Evolutionary conservation across 1,284 basidiomycete genomes (phyloP).

Genomic region (Ceratobasidium theobromae): DNA sequence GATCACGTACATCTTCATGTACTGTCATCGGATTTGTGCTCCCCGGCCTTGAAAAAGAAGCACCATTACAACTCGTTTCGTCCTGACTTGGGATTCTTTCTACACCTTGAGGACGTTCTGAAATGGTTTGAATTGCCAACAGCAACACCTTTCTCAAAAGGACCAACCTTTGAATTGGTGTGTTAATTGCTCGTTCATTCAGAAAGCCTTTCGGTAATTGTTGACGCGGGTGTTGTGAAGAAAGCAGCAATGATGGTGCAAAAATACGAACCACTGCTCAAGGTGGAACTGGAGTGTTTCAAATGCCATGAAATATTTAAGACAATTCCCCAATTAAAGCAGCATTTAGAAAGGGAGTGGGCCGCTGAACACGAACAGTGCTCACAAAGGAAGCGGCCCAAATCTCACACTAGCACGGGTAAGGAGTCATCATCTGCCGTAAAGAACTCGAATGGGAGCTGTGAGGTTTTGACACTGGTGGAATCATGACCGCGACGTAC

Average conservation of each 20-base stretch:
- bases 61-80: constrained; percentile 96
- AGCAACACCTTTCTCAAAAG: constrained; percentile 52
- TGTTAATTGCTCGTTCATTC: neutral
- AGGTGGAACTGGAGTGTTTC: constrained; percentile 68
- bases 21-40: constrained; percentile 79
- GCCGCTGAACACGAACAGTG: constrained; percentile 34
- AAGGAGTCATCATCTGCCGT: too few species aligned
- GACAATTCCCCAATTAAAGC: constrained; percentile 77
- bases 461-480: too few species aligned
- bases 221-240: constrained; percentile 44
- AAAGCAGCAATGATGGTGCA: constrained; percentile 54
- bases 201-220: neutral
- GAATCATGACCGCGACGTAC: too few species aligned
- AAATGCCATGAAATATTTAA: constrained; percentile 61
- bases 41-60: constrained; percentile 79
- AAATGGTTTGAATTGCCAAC: constrained; percentile 67
- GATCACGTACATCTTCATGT: constrained; percentile 86
- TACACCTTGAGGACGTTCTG: constrained; percentile 73
- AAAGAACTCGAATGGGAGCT: too few species aligned
- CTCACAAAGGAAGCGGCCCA: neutral
- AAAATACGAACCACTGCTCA: constrained; percentile 66
- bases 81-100: constrained; percentile 83
- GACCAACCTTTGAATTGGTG: constrained; percentile 44
- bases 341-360: constrained; percentile 66
- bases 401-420: too few species aligned